Evolutionary conservation across 2,329 filamentous ascomycete species (phyloP), one percentile per base, ranked within the genome.

Genomic region (Akanthomyces dipterigenus): DNA sequence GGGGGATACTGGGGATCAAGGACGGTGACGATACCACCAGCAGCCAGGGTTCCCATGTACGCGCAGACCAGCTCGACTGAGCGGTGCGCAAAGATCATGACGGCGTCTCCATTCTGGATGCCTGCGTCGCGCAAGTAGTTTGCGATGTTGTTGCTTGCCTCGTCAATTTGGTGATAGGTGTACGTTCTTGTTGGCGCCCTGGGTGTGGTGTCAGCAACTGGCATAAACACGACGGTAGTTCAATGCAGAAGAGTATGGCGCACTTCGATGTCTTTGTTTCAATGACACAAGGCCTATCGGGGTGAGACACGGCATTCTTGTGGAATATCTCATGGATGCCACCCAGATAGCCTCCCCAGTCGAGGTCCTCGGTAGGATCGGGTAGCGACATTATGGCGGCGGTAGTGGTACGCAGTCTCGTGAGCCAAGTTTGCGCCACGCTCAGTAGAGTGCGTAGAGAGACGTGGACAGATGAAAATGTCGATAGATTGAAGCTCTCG

Each of bases 51-150:
- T 63, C 92, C 93, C 90, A 96, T 96, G 59, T 92, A 87, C 40
- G 88, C 90, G 51, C 78, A 70, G 48, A 85, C 78, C 14, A 86
- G 73, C 31, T 85, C 81, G 38, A 96, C 92, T 61, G 86, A 86
- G 62, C 93, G 86, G 75, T 96, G 84, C 61, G 91, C 91, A 71
- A 87, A 97, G 65, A 95, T 90, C 90, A 96, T 96, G 68, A 96
- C 91, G 2, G 96, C 92, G 70, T 98, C 92, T 9, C 91, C 92
- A 66, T 86, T 80, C 63, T 86, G 80, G 65, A 91, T 80, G 62
- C 93, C 92, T 68, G 86, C 81, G 55, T 88, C 80, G 59, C 89
- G 83, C 22, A 97, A 81, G 70, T 96, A 84, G 75, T 96, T 87
- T 24, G 91, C 90, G 7, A 97, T 74, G 20, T 85, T 80, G 71